phyloP scores from a whole-genome alignment of 148 eudicot species.

The Euryodendron excelsum region DNA sequence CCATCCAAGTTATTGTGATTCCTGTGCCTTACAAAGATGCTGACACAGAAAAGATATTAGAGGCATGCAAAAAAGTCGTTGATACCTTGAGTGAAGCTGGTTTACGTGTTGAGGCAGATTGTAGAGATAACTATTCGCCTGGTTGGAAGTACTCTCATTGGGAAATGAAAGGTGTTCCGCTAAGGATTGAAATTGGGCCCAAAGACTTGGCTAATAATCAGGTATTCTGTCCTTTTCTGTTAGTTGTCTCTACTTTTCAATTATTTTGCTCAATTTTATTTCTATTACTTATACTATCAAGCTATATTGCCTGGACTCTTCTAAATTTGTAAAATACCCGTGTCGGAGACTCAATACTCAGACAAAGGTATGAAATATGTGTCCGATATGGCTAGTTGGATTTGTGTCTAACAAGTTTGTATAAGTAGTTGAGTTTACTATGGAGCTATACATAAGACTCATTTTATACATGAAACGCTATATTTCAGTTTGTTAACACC shows the following conservation, averaged over 20 bases:
- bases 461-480: too few species aligned
- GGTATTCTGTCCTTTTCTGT: conserved; percentile 30
- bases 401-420: too few species aligned
- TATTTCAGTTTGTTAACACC: too few species aligned
- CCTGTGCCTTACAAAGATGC: conserved; percentile 88
- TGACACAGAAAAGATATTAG: conserved; percentile 55
- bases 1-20: conserved; percentile 70
- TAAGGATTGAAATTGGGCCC: conserved; percentile 94
- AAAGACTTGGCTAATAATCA: conserved; percentile 85
- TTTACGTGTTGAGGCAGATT: conserved; percentile 55
- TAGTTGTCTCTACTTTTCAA: too few species aligned
- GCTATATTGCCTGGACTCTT: too few species aligned
- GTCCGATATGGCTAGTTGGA: too few species aligned
- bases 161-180: conserved; percentile 97
- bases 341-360: too few species aligned
- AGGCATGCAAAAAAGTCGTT: conserved; percentile 56
- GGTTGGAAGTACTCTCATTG: conserved; percentile 98
- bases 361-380: too few species aligned
- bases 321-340: too few species aligned
- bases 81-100: conserved; percentile 37
- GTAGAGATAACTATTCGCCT: conserved; percentile 89
- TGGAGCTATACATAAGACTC: too few species aligned
- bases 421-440: too few species aligned
- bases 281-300: not conserved
- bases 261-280: not conserved